Percentiles rank a stretch among this genome's conserved stretches.
Evolutionary conservation across 2,329 filamentous ascomycete genomes (phyloP).

Genomic region (Drechslerella coelobrocha): DNA sequence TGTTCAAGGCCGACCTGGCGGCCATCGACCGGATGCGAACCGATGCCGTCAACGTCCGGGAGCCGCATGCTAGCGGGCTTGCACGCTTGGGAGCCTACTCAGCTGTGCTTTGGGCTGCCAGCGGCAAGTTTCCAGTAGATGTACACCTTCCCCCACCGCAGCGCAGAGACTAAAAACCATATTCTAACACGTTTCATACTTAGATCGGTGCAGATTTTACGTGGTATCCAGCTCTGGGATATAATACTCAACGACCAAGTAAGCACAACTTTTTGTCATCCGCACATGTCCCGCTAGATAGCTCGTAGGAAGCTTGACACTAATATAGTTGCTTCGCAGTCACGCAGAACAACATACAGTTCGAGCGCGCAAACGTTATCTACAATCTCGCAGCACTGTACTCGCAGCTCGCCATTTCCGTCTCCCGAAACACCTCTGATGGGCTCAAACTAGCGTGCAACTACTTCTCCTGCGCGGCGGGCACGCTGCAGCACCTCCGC

Average conservation of each 20-base stretch:
- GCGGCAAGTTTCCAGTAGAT: conserved; percentile 95
- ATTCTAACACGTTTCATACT: conserved; percentile 15
- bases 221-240: conserved; percentile 93
- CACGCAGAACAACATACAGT: conserved; percentile 71
- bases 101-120: conserved; percentile 89
- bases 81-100: conserved; percentile 90
- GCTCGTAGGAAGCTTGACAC: background rate
- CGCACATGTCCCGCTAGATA: conserved; percentile 11
- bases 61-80: conserved; percentile 85
- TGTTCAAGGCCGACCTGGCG: conserved; percentile 89
- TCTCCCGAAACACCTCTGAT: conserved; percentile 75
- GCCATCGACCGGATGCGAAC: conserved; percentile 81
- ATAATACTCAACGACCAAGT: conserved; percentile 77
- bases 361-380: conserved; percentile 89
- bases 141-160: conserved; percentile 62
- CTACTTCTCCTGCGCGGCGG: conserved; percentile 86
- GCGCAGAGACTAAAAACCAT: conserved; percentile 49
- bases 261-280: conserved; percentile 47
- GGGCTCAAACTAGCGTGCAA: conserved; percentile 87
- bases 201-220: conserved; percentile 93
- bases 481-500: conserved; percentile 80
- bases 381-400: conserved; percentile 94
- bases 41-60: conserved; percentile 86
- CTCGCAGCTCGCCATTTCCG: conserved; percentile 83
- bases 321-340: conserved; percentile 56